Evolutionary conservation across 345 rosid genomes (phyloP).

Genomic region (Atalantia buxifolia): DNA sequence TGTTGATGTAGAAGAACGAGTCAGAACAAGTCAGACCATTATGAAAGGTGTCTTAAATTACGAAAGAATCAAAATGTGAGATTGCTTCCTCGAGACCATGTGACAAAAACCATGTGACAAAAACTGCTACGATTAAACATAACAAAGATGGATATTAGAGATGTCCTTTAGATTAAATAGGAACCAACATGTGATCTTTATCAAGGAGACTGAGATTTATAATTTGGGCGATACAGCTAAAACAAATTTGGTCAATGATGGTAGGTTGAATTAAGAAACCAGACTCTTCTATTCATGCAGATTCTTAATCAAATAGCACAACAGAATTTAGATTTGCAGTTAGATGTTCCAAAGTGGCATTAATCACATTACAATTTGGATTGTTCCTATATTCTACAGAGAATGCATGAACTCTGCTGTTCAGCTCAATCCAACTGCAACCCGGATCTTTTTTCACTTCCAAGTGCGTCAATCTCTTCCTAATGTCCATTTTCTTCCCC

Average conservation of each 20-base stretch:
- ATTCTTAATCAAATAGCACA: conserved; percentile 7
- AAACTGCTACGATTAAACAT: neutral
- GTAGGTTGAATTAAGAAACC: conserved; percentile 6
- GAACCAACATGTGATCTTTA: neutral
- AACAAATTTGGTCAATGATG: neutral
- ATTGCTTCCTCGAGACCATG: no score
- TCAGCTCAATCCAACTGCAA: conserved; percentile 55
- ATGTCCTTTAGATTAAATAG: neutral
- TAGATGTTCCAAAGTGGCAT: conserved; percentile 38
- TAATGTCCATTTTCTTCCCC: conserved; percentile 46
- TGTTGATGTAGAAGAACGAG: neutral
- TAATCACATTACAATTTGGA: conserved; percentile 31
- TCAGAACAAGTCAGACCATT: neutral
- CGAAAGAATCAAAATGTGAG: neutral
- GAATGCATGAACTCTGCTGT: conserved; percentile 31
- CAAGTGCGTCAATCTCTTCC: conserved; percentile 41
- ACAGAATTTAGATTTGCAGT: conserved; percentile 31
- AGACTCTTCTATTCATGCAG: neutral
- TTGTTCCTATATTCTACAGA: conserved; percentile 38
- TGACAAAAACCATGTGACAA: no score
- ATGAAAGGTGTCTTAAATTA: neutral
- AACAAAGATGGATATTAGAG: neutral
- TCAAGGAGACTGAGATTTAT: neutral
- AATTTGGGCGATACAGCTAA: neutral
- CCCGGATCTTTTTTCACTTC: conserved; percentile 56